Base-by-base conservation (phyloP, 768 basidiomycete species). In the Leucosporidium creatinivorum region DNA sequence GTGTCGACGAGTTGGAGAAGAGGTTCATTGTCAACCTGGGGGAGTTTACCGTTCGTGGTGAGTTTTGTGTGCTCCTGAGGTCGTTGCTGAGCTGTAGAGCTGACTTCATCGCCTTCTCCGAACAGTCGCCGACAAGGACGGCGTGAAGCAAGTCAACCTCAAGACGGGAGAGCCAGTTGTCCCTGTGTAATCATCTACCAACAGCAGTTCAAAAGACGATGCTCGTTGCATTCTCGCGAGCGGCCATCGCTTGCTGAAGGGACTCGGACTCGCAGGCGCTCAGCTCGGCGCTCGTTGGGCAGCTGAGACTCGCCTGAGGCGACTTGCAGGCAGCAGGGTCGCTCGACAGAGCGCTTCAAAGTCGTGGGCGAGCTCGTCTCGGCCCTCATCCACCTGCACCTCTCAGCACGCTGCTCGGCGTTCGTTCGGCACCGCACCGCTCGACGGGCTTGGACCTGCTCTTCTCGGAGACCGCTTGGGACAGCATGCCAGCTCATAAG, bases 1-100 rank as follows among this genome's bases (percentile, higher is more conserved):
- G 93, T 78, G 86, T 98, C 67, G 82, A 87, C 69, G 91, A 98
- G 79, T 89, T 94, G 3, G 79, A 90, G 49, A 89, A 89, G 80
- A 85, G 91, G 62, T 77, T 91, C 69, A 85, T 89, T 61, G 60
- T 61, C 9, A 61, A 51, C 31, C 5, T 50, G 19, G 44, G 36
- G 25, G 18, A 17, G 39, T 44, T 17, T n/a, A 44, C 31, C 36
- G 18, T 47, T 39, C 58, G 12, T 30, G 26, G 25, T 23, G 28
- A 31, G 54, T 52, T n/a, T n/a, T n/a, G 8, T 52, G 51, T 23
- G 26, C 26, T 52, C 6, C 17, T 9, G 51, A 26, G 17, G n/a
- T 23, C 18, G 4, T 36, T 28, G 63, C 48, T 69, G 66, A 61
- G 49, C 68, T n/a, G 68, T 63, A 33, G 66, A 67, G 33, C 69